Evolutionary conservation across 164 flowering plant genomes (phyloP), one percentile per base, ranked within the genome.

Genomic region (Aristolochia contorta): DNA sequence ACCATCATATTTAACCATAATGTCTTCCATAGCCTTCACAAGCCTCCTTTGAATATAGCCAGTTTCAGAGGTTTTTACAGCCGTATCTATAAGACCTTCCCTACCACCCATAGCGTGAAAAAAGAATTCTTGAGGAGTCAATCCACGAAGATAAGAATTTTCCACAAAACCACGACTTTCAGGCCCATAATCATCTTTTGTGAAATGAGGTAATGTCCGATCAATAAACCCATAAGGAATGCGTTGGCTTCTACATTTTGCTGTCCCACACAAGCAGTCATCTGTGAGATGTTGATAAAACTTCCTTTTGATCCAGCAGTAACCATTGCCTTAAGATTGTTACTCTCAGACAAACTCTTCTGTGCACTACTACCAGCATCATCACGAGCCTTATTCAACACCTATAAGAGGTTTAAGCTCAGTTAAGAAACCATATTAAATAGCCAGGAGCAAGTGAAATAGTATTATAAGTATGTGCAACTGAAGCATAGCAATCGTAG

Each of bases 261-360:
- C 81, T 93, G 97, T 20, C 99, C 99, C 74, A 93, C 97, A 85
- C 99, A 93, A 69, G 99, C 97, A 80, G 97, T 93, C 99, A 93
- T 93, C 77, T 93, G 99, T 2, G 99, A 93, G 61, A 93, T 93
- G 66, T 93, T 93, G 70, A 93, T 93, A 62, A 93, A 93, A 90
- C 97, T 93, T 67, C 99, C 97, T 67, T 93, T 93, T 4, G 99
- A 93, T 20, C 99, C 99, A 19, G 97, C 99, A 10, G 97, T 93
- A 33, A 93, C 99, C 97, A 93, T 93, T 24, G 99, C 99, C 75
- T 93, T 93, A 13, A 93, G 90, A 74, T 93, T 93, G 77, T 93
- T 93, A 72, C 93, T 93, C 72, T 93, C 99, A 15, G 95, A 79
- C 65, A 94, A 85, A 65, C 99, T 94, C 74, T 82, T 90, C 69